Conservation (phyloP, 257 asterid genomes). For the Gynochthodes officinalis region DNA sequence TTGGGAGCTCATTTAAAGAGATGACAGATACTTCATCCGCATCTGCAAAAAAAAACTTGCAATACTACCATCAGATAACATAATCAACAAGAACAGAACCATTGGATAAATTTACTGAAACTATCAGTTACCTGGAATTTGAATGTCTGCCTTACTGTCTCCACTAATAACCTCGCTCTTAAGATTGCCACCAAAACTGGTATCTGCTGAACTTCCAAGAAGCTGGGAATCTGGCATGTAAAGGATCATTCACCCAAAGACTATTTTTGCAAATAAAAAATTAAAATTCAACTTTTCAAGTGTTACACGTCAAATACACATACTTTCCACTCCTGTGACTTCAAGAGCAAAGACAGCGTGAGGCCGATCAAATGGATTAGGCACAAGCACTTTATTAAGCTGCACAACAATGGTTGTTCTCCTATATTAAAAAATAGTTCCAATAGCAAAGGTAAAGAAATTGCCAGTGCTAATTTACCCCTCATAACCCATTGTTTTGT, state of each 20-base stretch:
- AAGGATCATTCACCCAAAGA: not conserved
- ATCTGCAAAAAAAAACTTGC: constrained; percentile 35
- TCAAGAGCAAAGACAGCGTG: constrained; percentile 70
- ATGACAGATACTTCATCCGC: constrained; percentile 61
- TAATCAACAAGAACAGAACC: constrained; percentile 13
- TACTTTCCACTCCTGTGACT: constrained; percentile 79
- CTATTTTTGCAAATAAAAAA: not conserved
- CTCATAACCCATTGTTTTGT: not conserved
- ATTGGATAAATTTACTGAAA: constrained; percentile 15
- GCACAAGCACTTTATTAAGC: constrained; percentile 83
- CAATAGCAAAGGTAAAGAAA: not conserved
- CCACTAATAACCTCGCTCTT: constrained; percentile 52
- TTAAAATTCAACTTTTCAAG: not conserved
- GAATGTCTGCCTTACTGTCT: constrained; percentile 52
- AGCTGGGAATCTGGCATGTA: constrained; percentile 48
- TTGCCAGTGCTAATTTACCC: not conserved
- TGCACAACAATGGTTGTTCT: constrained; percentile 29
- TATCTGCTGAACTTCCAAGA: constrained; percentile 23
- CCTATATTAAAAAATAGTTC: not conserved
- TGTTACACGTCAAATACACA: not conserved
- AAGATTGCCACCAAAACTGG: constrained; percentile 40
- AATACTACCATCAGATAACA: constrained; percentile 16
- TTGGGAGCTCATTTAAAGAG: constrained; percentile 52
- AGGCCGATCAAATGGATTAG: constrained; percentile 92
- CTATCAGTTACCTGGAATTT: constrained; percentile 60